Evolutionary conservation across 176 grass and related monocot genomes (phyloP).

Genomic region (Raddia distichophylla): DNA sequence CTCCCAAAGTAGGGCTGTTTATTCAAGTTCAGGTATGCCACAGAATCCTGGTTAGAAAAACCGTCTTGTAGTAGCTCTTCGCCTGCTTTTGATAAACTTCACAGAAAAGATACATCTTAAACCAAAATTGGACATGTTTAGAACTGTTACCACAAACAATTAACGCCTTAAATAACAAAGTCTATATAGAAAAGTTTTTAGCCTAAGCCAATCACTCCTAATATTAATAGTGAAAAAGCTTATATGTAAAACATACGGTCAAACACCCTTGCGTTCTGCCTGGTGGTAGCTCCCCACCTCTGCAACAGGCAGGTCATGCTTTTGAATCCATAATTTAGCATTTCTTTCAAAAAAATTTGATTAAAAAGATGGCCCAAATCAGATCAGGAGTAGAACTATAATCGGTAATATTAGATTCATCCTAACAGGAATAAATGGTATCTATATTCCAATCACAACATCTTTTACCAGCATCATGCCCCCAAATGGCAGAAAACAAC

Average conservation of each 20-base stretch:
- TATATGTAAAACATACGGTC: not conserved
- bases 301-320: no score
- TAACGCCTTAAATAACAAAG: not conserved
- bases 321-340: no score
- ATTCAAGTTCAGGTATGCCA: not conserved
- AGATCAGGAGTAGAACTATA: not conserved
- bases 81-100: conserved; percentile 11
- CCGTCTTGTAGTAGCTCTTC: not conserved
- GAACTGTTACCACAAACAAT: conserved; percentile 10
- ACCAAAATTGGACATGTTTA: not conserved
- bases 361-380: not conserved
- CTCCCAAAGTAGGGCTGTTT: not conserved
- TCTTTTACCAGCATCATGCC: not conserved
- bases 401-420: not conserved
- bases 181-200: not conserved
- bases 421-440: not conserved
- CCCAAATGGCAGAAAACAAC: not conserved
- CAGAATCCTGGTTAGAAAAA: not conserved
- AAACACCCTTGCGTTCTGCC: no score
- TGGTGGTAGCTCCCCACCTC: no score
- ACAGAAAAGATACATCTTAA: not conserved
- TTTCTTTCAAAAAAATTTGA: no score
- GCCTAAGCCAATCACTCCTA: not conserved
- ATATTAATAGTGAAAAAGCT: not conserved
- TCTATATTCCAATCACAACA: not conserved